Percentiles rank a stretch among this genome's conserved stretches.
phyloP scores from a whole-genome alignment of 2,329 filamentous ascomycete genomes.

The Neonectria ditissima region DNA sequence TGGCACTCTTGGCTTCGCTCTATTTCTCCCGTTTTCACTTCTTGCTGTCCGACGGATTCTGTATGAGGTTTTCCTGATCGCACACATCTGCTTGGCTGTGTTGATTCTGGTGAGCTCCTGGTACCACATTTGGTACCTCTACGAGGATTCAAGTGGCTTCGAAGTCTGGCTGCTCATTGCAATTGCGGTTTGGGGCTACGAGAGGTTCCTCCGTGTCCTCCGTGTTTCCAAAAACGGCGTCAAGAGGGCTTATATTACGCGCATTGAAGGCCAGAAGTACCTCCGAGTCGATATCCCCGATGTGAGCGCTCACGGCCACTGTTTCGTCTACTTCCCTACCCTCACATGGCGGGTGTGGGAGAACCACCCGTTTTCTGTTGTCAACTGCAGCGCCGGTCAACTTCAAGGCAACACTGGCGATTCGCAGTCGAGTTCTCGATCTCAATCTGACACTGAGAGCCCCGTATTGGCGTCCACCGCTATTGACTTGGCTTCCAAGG shows the following conservation, averaged over 20 bases:
- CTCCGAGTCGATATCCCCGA: constrained; percentile 46
- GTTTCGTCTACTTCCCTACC: constrained; percentile 48
- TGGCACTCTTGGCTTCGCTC: constrained; percentile 49
- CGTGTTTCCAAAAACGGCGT: constrained; percentile 39
- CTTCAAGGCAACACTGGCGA: neutral
- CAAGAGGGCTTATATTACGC: constrained; percentile 44
- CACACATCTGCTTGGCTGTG: constrained; percentile 56
- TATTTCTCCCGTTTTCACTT: constrained; percentile 49
- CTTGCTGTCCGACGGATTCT: constrained; percentile 53
- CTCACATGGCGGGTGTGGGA: constrained; percentile 50
- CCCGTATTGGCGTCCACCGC: neutral
- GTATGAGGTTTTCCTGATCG: constrained; percentile 58
- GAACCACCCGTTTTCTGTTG: constrained; percentile 49
- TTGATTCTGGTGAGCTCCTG: constrained; percentile 57
- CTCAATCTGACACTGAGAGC: constrained; percentile 29
- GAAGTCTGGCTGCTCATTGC: constrained; percentile 49
- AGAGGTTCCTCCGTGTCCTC: constrained; percentile 42
- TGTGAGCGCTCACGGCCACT: constrained; percentile 43
- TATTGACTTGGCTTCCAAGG: constrained; percentile 15
- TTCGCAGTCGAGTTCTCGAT: neutral
- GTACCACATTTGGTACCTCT: constrained; percentile 55
- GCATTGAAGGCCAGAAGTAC: constrained; percentile 46
- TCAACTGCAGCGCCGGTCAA: constrained; percentile 33
- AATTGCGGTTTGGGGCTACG: constrained; percentile 46
- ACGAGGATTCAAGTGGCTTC: constrained; percentile 56